phyloP scores from a whole-genome alignment of 1,284 basidiomycete genomes.

The Tilletia horrida region DNA sequence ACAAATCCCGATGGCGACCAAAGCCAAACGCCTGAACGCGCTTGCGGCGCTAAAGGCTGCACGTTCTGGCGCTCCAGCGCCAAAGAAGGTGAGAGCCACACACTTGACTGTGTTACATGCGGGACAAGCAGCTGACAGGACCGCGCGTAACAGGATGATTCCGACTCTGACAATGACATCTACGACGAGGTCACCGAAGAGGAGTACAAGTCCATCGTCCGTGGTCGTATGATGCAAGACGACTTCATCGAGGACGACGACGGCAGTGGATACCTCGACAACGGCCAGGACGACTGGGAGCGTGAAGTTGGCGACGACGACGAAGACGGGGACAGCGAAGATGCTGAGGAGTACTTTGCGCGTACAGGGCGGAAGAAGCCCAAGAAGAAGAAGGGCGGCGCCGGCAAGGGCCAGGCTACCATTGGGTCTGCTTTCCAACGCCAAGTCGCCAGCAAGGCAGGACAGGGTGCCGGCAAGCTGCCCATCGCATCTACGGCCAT shows the following conservation, averaged over 20 bases:
- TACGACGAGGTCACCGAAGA: constrained; percentile 93
- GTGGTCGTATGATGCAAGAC: constrained; percentile 77
- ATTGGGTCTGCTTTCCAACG: constrained; percentile 17
- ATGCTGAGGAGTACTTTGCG: constrained; percentile 50
- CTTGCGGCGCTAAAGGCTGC: constrained; percentile 51
- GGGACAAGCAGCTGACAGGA: too few species aligned
- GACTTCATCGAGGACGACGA: constrained; percentile 93
- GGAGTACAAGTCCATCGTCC: constrained; percentile 81
- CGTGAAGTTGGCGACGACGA: constrained; percentile 39
- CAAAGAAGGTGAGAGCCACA: constrained; percentile 10
- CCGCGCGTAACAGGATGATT: background rate
- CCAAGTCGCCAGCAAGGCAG: constrained; percentile 4
- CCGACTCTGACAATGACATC: constrained; percentile 61
- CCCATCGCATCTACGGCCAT: background rate
- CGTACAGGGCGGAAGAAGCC: constrained; percentile 50
- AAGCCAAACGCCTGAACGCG: constrained; percentile 26
- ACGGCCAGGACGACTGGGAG: constrained; percentile 89
- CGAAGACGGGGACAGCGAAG: constrained; percentile 55
- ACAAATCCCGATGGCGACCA: constrained; percentile 10
- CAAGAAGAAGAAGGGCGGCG: constrained; percentile 30
- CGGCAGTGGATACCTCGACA: constrained; percentile 85
- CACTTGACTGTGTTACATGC: too few species aligned
- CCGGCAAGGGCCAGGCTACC: background rate
- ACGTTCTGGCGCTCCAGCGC: constrained; percentile 30
- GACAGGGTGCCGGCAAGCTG: constrained; percentile 1